Conservation (phyloP, 192 early-diverging fungal genomes). For the Coemansia sp. region DNA sequence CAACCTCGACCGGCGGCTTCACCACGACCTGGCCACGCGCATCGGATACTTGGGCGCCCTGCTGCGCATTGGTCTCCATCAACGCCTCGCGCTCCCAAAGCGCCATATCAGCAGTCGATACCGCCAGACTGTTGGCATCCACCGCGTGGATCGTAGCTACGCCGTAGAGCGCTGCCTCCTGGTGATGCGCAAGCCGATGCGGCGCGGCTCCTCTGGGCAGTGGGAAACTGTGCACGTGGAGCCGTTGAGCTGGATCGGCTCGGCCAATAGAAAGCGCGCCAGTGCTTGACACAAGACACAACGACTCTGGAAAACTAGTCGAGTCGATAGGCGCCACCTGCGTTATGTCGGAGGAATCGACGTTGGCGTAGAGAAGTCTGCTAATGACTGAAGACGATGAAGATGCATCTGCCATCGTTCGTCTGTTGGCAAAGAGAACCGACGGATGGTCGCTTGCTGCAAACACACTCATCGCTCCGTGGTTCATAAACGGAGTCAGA, state of each 20-base stretch:
- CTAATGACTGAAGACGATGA: constrained; percentile 24
- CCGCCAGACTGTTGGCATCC: constrained; percentile 18
- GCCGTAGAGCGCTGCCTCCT: constrained; percentile 59
- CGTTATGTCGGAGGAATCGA: constrained; percentile 72
- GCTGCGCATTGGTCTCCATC: constrained; percentile 13
- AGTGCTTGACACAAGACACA: constrained; percentile 65
- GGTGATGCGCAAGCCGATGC: constrained; percentile 68
- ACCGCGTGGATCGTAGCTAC: constrained; percentile 59
- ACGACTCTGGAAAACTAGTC: constrained; percentile 48
- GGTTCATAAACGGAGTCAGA: constrained; percentile 57
- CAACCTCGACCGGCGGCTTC: constrained; percentile 25
- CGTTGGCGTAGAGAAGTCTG: constrained; percentile 79
- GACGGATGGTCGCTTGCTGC: constrained; percentile 81
- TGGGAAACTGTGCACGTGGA: constrained; percentile 74
- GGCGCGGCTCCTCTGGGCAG: constrained; percentile 64
- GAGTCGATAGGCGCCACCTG: constrained; percentile 67
- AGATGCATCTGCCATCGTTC: neutral
- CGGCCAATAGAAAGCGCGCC: constrained; percentile 66
- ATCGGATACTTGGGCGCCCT: constrained; percentile 6
- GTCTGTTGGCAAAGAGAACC: constrained; percentile 62
- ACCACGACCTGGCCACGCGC: neutral
- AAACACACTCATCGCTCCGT: constrained; percentile 65
- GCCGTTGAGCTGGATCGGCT: constrained; percentile 79
- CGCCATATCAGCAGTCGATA: neutral
- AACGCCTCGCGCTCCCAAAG: constrained; percentile 17